A percentile compares a stretch with the other conserved stretches of the same genome.
phyloP scores from a whole-genome alignment of 441 rosid species.

The Syzygium syzygioides region DNA sequence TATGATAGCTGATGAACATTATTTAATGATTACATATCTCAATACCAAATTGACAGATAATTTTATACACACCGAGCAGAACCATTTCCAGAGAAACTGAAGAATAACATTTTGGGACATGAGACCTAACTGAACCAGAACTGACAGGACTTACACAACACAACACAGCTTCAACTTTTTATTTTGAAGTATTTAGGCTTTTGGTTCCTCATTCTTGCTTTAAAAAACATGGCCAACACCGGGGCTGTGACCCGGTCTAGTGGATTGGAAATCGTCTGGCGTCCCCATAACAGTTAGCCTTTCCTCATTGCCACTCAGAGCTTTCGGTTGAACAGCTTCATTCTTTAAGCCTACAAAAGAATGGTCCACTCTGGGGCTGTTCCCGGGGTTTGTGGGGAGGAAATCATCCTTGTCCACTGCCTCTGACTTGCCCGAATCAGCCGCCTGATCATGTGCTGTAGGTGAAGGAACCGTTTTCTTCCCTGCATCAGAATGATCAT shows the following conservation, averaged over 20 bases:
- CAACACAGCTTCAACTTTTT: background rate
- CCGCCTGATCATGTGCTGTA: background rate
- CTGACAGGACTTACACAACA: background rate
- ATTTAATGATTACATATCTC: background rate
- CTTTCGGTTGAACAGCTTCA: background rate
- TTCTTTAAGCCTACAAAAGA: background rate
- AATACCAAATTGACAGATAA: background rate
- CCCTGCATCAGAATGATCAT: background rate
- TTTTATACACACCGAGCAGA: background rate
- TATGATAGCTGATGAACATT: no score
- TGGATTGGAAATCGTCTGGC: constrained; percentile 26
- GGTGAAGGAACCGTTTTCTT: background rate
- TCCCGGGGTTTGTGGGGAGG: constrained; percentile 1
- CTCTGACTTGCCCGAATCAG: background rate
- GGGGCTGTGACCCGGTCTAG: constrained; percentile 17
- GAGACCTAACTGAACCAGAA: background rate
- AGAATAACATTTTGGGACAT: background rate
- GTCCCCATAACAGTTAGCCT: background rate
- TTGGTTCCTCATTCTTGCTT: background rate
- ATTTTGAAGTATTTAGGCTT: background rate
- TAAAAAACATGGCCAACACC: constrained; percentile 13
- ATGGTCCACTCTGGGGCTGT: constrained; percentile 17
- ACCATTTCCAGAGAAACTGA: background rate
- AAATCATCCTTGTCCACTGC: background rate
- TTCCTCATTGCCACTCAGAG: background rate